Evolutionary conservation across 177 flowering plant genomes (phyloP).

Genomic region (Vitis hybrid): DNA sequence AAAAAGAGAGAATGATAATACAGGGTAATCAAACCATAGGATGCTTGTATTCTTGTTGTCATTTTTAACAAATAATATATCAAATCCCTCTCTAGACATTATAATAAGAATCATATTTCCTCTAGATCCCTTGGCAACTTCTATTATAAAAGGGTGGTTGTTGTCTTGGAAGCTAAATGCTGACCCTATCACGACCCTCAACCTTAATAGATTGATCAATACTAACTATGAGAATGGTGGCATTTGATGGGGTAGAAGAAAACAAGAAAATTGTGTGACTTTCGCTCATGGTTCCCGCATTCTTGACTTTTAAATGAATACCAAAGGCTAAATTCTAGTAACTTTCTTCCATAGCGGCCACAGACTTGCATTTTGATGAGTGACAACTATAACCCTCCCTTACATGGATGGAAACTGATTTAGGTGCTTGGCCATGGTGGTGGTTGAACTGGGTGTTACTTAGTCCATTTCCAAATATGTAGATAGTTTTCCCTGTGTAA

Average conservation of each 20-base stretch:
- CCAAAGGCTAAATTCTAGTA: conserved; percentile 59
- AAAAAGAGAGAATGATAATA: too few relatives aligned
- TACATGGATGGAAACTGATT: conserved; percentile 49
- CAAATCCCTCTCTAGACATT: conserved; percentile 95
- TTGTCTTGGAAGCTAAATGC: conserved; percentile 77
- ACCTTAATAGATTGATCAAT: conserved; percentile 76
- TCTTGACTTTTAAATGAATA: conserved; percentile 61
- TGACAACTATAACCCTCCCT: conserved; percentile 58
- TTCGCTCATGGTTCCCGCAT: conserved; percentile 53
- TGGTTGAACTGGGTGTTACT: conserved; percentile 66
- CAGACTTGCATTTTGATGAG: conserved; percentile 54
- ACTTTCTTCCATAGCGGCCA: conserved; percentile 36
- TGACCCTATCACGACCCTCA: conserved; percentile 68
- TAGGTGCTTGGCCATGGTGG: conserved; percentile 59
- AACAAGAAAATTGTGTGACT: conserved; percentile 77
- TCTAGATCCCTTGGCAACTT: conserved; percentile 69
- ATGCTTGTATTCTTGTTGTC: conserved; percentile 61
- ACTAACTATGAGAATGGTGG: conserved; percentile 78
- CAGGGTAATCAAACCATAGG: conserved; percentile 98
- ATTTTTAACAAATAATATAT: conserved; percentile 70
- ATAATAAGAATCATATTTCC: conserved; percentile 94
- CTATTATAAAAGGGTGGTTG: conserved; percentile 48
- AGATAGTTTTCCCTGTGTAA: conserved; percentile 72
- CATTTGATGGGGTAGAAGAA: conserved; percentile 72
- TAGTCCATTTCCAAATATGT: conserved; percentile 79